Conservation (phyloP, 2,329 filamentous ascomycete species). For the Xylariaceae sp. region DNA sequence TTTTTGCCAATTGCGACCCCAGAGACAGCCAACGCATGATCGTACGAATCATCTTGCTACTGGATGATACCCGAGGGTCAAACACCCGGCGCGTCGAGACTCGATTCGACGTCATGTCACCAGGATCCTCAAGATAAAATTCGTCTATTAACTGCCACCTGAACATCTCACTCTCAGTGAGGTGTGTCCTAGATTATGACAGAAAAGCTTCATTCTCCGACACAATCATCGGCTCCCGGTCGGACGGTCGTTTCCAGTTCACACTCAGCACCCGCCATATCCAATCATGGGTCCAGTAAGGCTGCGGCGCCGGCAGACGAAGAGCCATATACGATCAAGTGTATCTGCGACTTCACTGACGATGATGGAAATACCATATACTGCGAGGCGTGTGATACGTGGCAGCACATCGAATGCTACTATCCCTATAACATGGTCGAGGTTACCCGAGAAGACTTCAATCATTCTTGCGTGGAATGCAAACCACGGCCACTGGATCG, state of each 20-base stretch:
- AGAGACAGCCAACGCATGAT: slow-evolving; percentile 14
- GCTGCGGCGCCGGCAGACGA: slow-evolving; percentile 58
- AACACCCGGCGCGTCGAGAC: slow-evolving; percentile 35
- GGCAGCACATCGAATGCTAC: slow-evolving; percentile 98
- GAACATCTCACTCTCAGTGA: slow-evolving; percentile 36
- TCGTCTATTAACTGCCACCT: slow-evolving; percentile 21
- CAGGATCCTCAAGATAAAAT: slow-evolving; percentile 48
- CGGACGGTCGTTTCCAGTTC: slow-evolving; percentile 41
- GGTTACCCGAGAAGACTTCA: slow-evolving; percentile 64
- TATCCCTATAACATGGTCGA: slow-evolving; percentile 70
- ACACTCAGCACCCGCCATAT: slow-evolving; percentile 34
- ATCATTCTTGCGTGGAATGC: slow-evolving; percentile 88
- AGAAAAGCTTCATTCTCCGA: slow-evolving; percentile 49
- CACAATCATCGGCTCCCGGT: slow-evolving; percentile 52
- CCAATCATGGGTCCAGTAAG: slow-evolving; percentile 42
- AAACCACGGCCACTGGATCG: slow-evolving; percentile 69
- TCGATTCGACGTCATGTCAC: slow-evolving; percentile 54
- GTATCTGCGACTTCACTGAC: slow-evolving; percentile 88
- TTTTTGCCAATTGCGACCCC: slow-evolving; percentile 11
- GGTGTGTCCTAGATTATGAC: slow-evolving; percentile 55
- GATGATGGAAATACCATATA: slow-evolving; percentile 98
- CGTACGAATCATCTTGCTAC: slow-evolving; percentile 11
- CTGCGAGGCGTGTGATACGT: slow-evolving; percentile 92
- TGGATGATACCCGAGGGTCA: slow-evolving; percentile 13
- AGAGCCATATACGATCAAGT: slow-evolving; percentile 93